These are phyloP conservation scores for Diaporthe australafricana DNA, from an alignment of 2,329 filamentous ascomycete genomes.

Conservation along the genomic window DNA sequence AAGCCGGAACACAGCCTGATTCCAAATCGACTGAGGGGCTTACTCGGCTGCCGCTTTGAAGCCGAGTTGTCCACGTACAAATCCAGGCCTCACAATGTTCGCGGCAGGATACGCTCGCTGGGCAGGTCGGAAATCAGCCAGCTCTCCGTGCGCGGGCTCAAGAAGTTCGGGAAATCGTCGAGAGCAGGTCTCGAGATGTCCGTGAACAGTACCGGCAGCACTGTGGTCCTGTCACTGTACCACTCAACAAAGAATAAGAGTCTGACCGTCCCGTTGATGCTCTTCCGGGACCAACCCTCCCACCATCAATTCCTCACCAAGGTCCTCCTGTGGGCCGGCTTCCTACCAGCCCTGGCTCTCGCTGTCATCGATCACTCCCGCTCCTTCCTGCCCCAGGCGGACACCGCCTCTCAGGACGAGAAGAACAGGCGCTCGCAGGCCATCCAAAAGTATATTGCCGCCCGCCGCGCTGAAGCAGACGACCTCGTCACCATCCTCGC, in stretches of 20 bases:
- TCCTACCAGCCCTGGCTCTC: constrained; percentile 54
- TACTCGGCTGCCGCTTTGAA: constrained; percentile 51
- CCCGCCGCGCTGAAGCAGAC: constrained; percentile 57
- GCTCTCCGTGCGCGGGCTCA: constrained; percentile 58
- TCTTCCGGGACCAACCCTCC: constrained; percentile 17
- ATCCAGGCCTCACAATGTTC: neutral
- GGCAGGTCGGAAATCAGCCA: constrained; percentile 35
- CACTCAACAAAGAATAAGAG: constrained; percentile 57
- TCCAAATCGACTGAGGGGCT: neutral
- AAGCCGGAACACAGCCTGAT: neutral
- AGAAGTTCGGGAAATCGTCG: constrained; percentile 53
- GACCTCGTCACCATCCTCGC: constrained; percentile 56
- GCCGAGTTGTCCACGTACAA: constrained; percentile 55
- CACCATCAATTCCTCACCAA: constrained; percentile 35
- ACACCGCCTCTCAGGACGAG: neutral
- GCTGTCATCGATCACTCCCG: constrained; percentile 49
- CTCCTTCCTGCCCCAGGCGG: constrained; percentile 37
- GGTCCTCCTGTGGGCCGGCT: constrained; percentile 52
- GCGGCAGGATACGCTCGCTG: neutral
- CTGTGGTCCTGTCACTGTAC: constrained; percentile 58
- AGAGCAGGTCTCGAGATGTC: constrained; percentile 58
- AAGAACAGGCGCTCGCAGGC: constrained; percentile 2
- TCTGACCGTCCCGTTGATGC: constrained; percentile 55
- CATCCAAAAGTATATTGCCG: constrained; percentile 45
- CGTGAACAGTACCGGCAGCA: constrained; percentile 52